Evolutionary conservation across 345 rosid genomes (phyloP).

Genomic region (Pugionium dolabratum): DNA sequence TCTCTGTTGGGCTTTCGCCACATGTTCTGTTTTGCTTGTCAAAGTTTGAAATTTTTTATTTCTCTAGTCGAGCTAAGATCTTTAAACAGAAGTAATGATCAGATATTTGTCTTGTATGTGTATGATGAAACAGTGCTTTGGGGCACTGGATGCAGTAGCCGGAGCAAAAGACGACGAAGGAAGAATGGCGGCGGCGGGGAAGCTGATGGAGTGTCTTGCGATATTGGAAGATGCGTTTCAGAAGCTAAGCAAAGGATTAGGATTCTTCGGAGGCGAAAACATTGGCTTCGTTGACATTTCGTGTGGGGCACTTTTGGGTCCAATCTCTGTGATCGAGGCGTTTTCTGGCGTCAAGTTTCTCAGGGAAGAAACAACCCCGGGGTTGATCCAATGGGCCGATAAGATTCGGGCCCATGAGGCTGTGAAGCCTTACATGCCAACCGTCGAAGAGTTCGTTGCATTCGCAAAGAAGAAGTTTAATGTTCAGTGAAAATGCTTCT

Average conservation of each 20-base stretch:
- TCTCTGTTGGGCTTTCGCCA: background rate
- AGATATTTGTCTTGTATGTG: background rate
- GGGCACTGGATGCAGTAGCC: slow-evolving; percentile 32
- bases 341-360: slow-evolving; percentile 44
- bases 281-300: slow-evolving; percentile 70
- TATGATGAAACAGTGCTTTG: slow-evolving; percentile 46
- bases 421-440: slow-evolving; percentile 64
- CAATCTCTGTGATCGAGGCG: slow-evolving; percentile 53
- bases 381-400: slow-evolving; percentile 57
- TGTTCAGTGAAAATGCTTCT: slow-evolving; percentile 2
- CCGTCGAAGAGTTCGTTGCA: slow-evolving; percentile 61
- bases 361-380: slow-evolving; percentile 48
- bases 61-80: background rate
- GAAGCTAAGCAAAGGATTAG: slow-evolving; percentile 58
- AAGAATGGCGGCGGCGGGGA: slow-evolving; percentile 39
- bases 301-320: slow-evolving; percentile 50
- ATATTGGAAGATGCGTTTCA: slow-evolving; percentile 52
- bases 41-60: background rate
- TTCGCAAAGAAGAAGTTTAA: slow-evolving; percentile 46
- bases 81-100: background rate
- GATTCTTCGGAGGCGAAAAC: slow-evolving; percentile 66
- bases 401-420: slow-evolving; percentile 52
- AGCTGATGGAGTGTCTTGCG: slow-evolving; percentile 44
- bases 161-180: slow-evolving; percentile 47
- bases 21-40: slow-evolving; percentile 13